A percentile compares a stretch with the other conserved stretches of the same genome.
phyloP scores from a whole-genome alignment of 176 grass and related monocot species.

The Rhynchospora pubera region DNA sequence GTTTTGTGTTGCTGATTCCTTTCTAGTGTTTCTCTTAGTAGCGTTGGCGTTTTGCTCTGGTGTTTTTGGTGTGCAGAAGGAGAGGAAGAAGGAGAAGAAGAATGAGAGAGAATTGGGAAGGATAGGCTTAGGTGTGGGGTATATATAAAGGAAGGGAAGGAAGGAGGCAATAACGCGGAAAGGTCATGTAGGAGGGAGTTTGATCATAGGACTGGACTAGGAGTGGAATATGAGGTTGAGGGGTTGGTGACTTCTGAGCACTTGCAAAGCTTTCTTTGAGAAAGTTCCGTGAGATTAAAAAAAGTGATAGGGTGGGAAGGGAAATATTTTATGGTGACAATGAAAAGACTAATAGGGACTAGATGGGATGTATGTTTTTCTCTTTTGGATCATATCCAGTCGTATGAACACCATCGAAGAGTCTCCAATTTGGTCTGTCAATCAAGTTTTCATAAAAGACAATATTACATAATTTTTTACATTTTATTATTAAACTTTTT shows the following conservation, averaged over 20 bases:
- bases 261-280: background rate
- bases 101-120: background rate
- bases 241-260: background rate
- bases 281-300: background rate
- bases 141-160: constrained; percentile 32
- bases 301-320: background rate
- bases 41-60: background rate
- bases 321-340: background rate
- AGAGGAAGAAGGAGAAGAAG: no score
- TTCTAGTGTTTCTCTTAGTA: background rate
- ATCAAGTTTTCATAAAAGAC: no score
- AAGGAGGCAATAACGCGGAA: constrained; percentile 44
- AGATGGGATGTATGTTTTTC: background rate
- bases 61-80: background rate
- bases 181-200: constrained; percentile 35
- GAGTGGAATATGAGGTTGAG: background rate
- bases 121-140: background rate
- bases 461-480: no score
- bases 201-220: constrained; percentile 27
- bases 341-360: background rate
- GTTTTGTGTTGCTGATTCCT: constrained; percentile 20
- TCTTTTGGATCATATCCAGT: background rate
- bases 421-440: background rate
- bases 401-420: background rate
- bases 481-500: no score